Conservation (phyloP, 2,329 filamentous ascomycete genomes). For the Colletotrichum agaves region DNA sequence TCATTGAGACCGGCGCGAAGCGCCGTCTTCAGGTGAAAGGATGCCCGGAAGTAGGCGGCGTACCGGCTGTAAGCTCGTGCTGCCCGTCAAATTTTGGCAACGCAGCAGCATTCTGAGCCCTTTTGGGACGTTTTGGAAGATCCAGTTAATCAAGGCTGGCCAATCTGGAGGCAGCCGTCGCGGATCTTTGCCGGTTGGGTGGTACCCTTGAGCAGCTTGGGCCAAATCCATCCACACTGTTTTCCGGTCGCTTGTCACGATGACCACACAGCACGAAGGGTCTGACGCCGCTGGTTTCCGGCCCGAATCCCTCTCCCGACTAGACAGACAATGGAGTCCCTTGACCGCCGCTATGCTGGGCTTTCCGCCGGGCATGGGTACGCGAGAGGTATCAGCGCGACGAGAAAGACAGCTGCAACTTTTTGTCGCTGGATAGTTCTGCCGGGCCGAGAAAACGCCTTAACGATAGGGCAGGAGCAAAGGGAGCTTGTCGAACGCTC, state of each 20-base stretch:
- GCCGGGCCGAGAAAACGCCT: conserved; percentile 1
- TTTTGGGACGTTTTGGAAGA: conserved; percentile 25
- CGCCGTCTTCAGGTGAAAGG: conserved; percentile 24
- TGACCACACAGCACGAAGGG: conserved; percentile 19
- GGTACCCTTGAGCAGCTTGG: conserved; percentile 2
- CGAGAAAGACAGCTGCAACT: conserved; percentile 5
- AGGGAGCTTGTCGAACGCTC: not conserved
- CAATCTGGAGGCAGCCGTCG: conserved; percentile 26
- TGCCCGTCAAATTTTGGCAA: conserved; percentile 17
- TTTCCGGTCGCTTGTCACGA: not conserved
- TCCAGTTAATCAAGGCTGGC: conserved; percentile 37
- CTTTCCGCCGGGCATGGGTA: conserved; percentile 13
- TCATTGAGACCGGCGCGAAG: not conserved
- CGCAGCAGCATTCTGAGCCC: not conserved
- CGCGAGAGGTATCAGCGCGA: conserved; percentile 6
- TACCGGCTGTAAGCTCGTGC: not conserved
- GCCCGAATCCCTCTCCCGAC: conserved; percentile 11
- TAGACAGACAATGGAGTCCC: not conserved
- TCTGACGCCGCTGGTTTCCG: not conserved
- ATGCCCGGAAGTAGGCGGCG: conserved; percentile 17
- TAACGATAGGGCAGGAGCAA: not conserved
- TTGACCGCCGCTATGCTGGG: conserved; percentile 4
- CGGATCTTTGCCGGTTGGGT: conserved; percentile 29
- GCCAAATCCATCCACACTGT: conserved; percentile 6
- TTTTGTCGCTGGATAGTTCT: not conserved